Base-by-base conservation (phyloP, 116 monocot genomes). In the Papilionanthe hybrid region DNA sequence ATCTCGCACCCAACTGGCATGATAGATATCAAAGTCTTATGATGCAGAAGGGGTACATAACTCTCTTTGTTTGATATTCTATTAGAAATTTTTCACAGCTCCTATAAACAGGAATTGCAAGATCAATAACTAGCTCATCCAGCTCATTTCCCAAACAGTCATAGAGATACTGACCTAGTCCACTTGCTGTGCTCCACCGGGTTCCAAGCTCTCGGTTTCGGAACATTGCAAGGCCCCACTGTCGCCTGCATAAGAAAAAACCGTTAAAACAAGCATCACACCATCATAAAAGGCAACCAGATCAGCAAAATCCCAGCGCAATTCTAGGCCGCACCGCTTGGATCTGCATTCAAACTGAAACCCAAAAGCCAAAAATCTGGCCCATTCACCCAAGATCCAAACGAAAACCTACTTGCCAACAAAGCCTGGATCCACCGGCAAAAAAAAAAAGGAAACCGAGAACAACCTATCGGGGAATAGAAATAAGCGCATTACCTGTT, bases 141-240 rank as follows among this genome's bases (percentile, higher is more conserved):
- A 48, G 13, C 23, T 29, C 75, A 48, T 19, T 27, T 27, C 75
- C 27, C 22, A 50, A 25, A 27, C 15, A 48, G 15, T 48, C 25
- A 75, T 42, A 25, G 44, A 9, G 27, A 22, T 20, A 81, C 85
- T 66, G 75, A 99, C 99, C 99, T 99, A 18, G 87, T 90, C 99
- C 99, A 99, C 82, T 99, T 99, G 86, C 92, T 87, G 49, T 90
- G 89, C 89, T 99, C 99, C 83, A 99, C 93, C 10, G 99, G 90
- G 77, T 90, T 99, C 95, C 95, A 95, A 22, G 89, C 83, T 72
- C 95, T 83, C 4, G 99, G 99, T 45, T 95, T 95, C 6, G 90
- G 86, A 72, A 76, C 86, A 71, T 55, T 89, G 74, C 99, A 99
- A 79, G 92, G 93, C 22, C 99, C 99, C 10, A 91, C 85, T 8